Base-by-base conservation (phyloP, 2,329 filamentous ascomycete species). In the Paecilomyces sp. region DNA sequence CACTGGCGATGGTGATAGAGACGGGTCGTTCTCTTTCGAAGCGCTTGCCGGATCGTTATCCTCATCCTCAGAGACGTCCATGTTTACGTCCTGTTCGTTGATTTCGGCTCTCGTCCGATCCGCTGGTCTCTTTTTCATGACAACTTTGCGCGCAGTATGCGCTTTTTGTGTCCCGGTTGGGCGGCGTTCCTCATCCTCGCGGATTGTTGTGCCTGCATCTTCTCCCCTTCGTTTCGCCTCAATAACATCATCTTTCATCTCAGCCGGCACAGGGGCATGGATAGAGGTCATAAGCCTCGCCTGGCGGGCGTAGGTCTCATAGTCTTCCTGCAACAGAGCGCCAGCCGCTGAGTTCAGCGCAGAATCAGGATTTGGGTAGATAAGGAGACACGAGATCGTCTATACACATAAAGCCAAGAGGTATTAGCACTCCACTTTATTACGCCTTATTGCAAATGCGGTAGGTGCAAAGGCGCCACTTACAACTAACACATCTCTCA, bases 311-410 rank as follows among this genome's bases (percentile, higher is more conserved):
- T 85, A 88, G 0, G 77, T 77, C 4, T 80, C 78, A 70, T 83
- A 88, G 64, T 86, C 81, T 59, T 85, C 83, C 61, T 84, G 82
- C 6, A 84, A 75, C 61, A 87, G 67, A 33, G 80, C 79, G 1
- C 85, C 85, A 12, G 85, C 84, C 25, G 82, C 80, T 9, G 83
- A 81, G 64, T 88, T 88, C 62, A 88, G 72, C 7, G 85, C 85
- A 59, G 83, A 86, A 62, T 85, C 85, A 0, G 85, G 84, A 65
- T 87, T 87, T 1, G 85, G 85, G 58, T 86, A 81, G 58, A 88
- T 85, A 30, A 88, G 73, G 25, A 88, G 74, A 71, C 85, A 87
- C 2, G 79, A 82, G 59, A 88, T 86, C 0, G 84, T 83, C 77
- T 79, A 52, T 30, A 57, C 28, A 59, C n/a, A 22, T 28, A 22